Conservation (phyloP, 2,329 filamentous ascomycete genomes). For the Penicillium sp. region DNA sequence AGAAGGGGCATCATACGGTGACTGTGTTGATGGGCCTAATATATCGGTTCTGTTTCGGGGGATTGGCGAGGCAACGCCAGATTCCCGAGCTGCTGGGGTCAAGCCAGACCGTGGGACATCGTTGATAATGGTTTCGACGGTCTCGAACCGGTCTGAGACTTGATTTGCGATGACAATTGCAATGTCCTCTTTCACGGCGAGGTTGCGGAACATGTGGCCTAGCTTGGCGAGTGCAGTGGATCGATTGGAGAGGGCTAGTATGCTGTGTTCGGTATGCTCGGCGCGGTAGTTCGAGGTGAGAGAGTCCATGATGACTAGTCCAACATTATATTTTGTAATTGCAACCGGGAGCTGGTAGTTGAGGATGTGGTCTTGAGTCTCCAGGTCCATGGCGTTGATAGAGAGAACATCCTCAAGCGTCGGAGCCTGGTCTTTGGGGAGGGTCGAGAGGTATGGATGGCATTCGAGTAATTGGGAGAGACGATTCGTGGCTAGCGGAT, state of each 20-base stretch:
- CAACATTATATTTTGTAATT: slow-evolving; percentile 71
- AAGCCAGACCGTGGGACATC: slow-evolving; percentile 2
- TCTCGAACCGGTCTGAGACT: slow-evolving; percentile 80
- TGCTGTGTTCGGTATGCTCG: slow-evolving; percentile 57
- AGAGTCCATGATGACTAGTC: slow-evolving; percentile 84
- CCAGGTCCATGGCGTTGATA: slow-evolving; percentile 83
- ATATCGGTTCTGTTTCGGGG: slow-evolving; percentile 13
- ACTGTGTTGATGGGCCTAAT: slow-evolving; percentile 16
- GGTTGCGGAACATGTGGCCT: slow-evolving; percentile 69
- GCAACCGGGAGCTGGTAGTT: slow-evolving; percentile 89
- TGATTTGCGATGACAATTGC: slow-evolving; percentile 94
- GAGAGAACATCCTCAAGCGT: slow-evolving; percentile 76
- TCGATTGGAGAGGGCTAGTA: slow-evolving; percentile 67
- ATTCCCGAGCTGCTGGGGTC: slow-evolving; percentile 17
- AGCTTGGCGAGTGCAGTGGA: slow-evolving; percentile 75
- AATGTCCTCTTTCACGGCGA: slow-evolving; percentile 72
- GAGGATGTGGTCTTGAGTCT: slow-evolving; percentile 93
- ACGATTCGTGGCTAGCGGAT: slow-evolving; percentile 76
- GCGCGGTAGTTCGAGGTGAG: slow-evolving; percentile 95
- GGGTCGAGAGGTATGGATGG: slow-evolving; percentile 60
- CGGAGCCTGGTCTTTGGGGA: slow-evolving; percentile 49
- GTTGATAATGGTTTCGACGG: slow-evolving; percentile 15
- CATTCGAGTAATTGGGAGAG: slow-evolving; percentile 73
- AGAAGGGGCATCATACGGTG: slow-evolving; percentile 25
- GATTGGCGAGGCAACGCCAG: slow-evolving; percentile 21